Conservation (phyloP, 139 green algal species). For the Tetratostichococcus sp. region DNA sequence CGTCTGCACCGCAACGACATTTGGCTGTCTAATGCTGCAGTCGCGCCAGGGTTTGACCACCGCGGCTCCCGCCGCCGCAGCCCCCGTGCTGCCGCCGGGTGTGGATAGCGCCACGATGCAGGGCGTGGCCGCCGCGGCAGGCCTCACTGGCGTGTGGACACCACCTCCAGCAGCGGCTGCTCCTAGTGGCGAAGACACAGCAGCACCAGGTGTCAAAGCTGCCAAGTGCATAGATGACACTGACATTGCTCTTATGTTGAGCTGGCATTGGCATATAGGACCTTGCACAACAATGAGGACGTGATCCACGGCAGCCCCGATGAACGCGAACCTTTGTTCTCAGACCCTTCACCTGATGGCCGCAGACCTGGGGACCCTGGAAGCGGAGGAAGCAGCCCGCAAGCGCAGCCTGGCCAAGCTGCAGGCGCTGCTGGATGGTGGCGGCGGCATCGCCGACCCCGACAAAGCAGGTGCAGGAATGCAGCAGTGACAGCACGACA, state of each 20-base stretch:
- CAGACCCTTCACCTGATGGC: neutral
- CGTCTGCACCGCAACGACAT: no score
- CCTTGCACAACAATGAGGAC: no score
- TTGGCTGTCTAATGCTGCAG: no score
- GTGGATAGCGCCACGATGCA: neutral
- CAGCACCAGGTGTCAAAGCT: neutral
- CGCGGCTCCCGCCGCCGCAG: neutral
- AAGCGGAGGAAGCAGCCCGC: constrained; percentile 5
- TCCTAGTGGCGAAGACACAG: neutral
- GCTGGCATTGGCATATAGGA: no score
- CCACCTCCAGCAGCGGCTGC: neutral
- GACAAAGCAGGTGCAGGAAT: constrained; percentile 3
- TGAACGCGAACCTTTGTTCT: no score
- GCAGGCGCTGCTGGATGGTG: constrained; percentile 9
- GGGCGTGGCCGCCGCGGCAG: neutral
- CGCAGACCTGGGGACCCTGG: neutral
- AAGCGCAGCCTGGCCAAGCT: constrained; percentile 6
- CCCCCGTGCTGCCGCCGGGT: no score
- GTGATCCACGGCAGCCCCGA: no score
- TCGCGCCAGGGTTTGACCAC: neutral
- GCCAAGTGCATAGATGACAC: no score
- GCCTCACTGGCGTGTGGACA: neutral
- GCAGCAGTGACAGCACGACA: neutral
- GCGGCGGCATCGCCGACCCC: constrained; percentile 10
- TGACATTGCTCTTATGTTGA: no score